Evolutionary conservation across 75 land plant genomes (phyloP).

Genomic region (Adiantum capillusveneris): DNA sequence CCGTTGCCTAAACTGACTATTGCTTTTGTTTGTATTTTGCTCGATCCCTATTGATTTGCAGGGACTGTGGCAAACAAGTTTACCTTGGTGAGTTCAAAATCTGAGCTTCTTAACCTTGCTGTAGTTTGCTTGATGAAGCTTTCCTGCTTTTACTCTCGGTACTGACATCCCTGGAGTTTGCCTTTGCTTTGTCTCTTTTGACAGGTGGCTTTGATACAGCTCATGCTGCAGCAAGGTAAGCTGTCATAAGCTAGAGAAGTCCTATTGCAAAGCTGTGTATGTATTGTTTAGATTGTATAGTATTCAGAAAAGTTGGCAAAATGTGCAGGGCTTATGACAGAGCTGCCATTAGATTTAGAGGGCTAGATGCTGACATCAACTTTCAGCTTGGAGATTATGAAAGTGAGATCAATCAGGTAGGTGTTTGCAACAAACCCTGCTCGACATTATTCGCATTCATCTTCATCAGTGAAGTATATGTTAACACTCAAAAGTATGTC

Average conservation of each 20-base stretch:
- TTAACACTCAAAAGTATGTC: too few species aligned
- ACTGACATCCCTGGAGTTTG: neutral
- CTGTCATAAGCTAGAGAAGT: too few species aligned
- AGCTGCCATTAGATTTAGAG: conserved; percentile 82
- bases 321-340: conserved; percentile 76
- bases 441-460: neutral
- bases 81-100: conserved; percentile 45
- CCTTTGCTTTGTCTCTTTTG: conserved; percentile 7
- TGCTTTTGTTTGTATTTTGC: too few species aligned
- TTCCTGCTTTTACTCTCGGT: neutral
- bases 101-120: too few species aligned
- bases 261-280: too few species aligned
- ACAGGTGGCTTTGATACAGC: conserved; percentile 88
- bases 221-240: conserved; percentile 80
- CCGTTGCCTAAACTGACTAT: too few species aligned
- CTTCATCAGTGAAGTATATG: neutral
- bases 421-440: neutral
- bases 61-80: conserved; percentile 75
- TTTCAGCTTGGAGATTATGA: conserved; percentile 73
- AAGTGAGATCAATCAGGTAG: conserved; percentile 69
- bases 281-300: too few species aligned
- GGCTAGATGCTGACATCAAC: conserved; percentile 86
- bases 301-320: too few species aligned
- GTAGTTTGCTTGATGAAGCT: neutral
- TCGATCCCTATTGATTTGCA: conserved; percentile 23